Evolutionary conservation across 345 rosid species (phyloP), one percentile per base, ranked within the genome.

Genomic region (Lepidium sativum): DNA sequence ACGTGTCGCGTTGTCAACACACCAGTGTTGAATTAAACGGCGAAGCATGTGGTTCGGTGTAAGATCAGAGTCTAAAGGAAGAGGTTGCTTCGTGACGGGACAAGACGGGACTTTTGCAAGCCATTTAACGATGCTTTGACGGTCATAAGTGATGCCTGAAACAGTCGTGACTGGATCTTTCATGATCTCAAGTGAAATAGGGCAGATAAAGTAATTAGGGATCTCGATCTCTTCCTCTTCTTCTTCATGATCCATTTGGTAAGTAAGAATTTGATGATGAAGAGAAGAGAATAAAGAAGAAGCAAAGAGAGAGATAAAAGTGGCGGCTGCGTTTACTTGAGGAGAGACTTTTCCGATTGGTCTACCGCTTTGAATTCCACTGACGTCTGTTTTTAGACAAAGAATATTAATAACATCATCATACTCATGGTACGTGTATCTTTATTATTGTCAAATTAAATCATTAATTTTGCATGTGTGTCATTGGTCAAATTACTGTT

Each of bases 101-200:
- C 98, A 91, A 37, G 60, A 52, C 0, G 60, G 71, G 58, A 59
- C 71, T 29, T 66, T 65, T 14, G 60, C 15, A 6, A 91, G 77
- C 98, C 98, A 88, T 3, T 80, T 80, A 39, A 88, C 92, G 21
- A 88, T 91, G 85, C 81, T 81, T 31, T 76, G 79, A 8, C 98
- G 84, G 55, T 91, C 98, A 60, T 91, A 91, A 13, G 98, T 85
- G 64, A 91, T 91, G 41, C 96, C 96, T 6, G 98, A 80, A 43
- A 78, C 61, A 34, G 82, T 63, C 0, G 86, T 91, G 8, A 91
- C 96, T 0, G 98, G 98, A 67, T 91, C 98, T 69, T 52, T 82
- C 98, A 91, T 91, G 71, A 91, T 81, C 40, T 86, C 86, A 5
- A 91, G 81, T 53, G 96, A 91, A 9, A 88, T 88, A 38, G 96